Evolutionary conservation across 2,329 filamentous ascomycete genomes (phyloP), one percentile per base, ranked within the genome.

Genomic region (Pyrenochaeta sp.): DNA sequence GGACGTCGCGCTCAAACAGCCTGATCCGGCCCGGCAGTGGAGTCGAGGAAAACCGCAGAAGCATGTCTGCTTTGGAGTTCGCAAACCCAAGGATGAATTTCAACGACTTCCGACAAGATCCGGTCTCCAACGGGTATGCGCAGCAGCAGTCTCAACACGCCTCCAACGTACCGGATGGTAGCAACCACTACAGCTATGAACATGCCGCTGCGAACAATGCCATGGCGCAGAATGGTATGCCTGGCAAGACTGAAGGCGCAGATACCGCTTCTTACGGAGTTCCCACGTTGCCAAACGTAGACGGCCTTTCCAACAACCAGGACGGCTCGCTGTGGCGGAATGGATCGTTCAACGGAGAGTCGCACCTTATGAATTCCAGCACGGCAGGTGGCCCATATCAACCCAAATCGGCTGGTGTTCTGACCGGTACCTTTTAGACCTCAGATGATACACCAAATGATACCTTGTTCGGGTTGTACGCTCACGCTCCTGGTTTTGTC

Each of bases 401-500:
- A 69, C 70, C 78, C 73, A 82, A 82, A 76, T 70, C 76, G 70
- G 76, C 80, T 72, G 69, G 69, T 67, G 71, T 76, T 72, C 75
- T 80, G 70, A 80, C 80, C 65, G 68, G 75, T 66, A 73, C 75
- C 62, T 79, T 78, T 65, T 77, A 77, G 73, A 73, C 71, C 69
- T 71, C 76, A 64, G 75, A 78, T 73, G 79, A 81, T 70, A 73
- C 77, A 69, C 75, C 75, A 64, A 77, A 79, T 74, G 78, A 81
- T 66, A 80, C 74, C 74, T 80, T 83, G 77, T 81, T 83, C 77
- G 79, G 76, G 75, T 73, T 83, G 49, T 83, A 82, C 69, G 79
- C 80, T 71, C 78, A 80, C 66, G 71, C 75, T 66, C 68, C 76
- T 67, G 75, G 76, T 66, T 79, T 79, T 67, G 76, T 74, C 72